These are phyloP conservation scores for Amoebophrya sp. DNA, from an alignment of 169 alveolate species.

Conservation along the genomic window DNA sequence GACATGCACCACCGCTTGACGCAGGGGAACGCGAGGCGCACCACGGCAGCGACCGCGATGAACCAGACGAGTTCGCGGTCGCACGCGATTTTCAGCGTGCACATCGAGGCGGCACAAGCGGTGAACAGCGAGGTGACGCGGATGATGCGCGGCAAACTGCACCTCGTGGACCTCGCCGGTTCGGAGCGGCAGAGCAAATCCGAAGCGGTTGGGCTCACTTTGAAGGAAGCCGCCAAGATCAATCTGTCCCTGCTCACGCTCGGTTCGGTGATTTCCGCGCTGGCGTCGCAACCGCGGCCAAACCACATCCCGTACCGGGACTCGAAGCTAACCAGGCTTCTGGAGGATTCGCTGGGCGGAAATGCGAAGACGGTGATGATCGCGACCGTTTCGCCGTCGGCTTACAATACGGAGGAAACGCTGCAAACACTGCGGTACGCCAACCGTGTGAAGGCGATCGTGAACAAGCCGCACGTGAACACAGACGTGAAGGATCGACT, in stretches of 20 bases:
- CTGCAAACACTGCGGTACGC: background rate
- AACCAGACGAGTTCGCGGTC: background rate
- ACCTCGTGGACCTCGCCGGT: constrained; percentile 11
- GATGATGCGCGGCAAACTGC: background rate
- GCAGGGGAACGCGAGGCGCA: constrained; percentile 4
- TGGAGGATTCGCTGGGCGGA: constrained; percentile 14
- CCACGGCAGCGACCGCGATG: background rate
- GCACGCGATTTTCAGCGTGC: constrained; percentile 7
- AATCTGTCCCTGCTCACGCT: background rate
- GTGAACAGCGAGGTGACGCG: background rate
- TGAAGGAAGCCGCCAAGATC: constrained; percentile 16
- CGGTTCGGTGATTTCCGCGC: constrained; percentile 3
- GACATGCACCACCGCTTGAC: constrained; percentile 6
- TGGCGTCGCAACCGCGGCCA: background rate
- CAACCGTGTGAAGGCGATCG: background rate
- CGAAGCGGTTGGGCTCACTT: background rate
- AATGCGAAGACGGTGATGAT: constrained; percentile 11
- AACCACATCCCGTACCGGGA: constrained; percentile 14
- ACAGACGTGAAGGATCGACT: background rate
- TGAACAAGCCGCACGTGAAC: background rate
- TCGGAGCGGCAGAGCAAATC: background rate
- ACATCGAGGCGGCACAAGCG: background rate
- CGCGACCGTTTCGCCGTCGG: background rate
- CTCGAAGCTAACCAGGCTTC: background rate
- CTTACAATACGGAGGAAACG: background rate